Conservation (phyloP, 257 asterid species). For the Lavandula angustifolia region DNA sequence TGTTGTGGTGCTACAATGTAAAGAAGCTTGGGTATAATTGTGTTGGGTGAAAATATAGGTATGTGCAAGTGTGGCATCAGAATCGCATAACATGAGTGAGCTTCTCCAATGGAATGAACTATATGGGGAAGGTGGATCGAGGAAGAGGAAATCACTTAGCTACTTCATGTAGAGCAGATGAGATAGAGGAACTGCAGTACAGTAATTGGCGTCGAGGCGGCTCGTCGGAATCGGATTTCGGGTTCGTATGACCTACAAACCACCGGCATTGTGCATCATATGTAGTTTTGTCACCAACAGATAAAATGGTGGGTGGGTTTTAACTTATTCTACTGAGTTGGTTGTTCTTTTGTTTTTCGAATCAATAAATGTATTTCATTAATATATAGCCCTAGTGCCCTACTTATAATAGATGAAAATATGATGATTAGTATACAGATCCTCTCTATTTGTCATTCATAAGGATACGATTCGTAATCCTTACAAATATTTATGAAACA, state of each 20-base stretch:
- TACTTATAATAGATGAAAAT: not conserved
- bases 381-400: not conserved
- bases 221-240: too few relatives aligned
- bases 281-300: slow-evolving; percentile 16
- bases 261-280: slow-evolving; percentile 20
- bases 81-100: slow-evolving; percentile 71
- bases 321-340: slow-evolving; percentile 12
- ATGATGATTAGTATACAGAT: not conserved
- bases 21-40: not conserved
- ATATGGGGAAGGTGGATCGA: slow-evolving; percentile 86
- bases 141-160: slow-evolving; percentile 67
- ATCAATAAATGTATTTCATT: slow-evolving; percentile 15
- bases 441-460: too few relatives aligned
- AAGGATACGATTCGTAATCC: too few relatives aligned
- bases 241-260: too few relatives aligned
- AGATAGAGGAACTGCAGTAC: slow-evolving; percentile 16
- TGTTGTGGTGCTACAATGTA: too few relatives aligned
- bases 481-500: too few relatives aligned
- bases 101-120: slow-evolving; percentile 76
- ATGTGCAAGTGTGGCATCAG: slow-evolving; percentile 72
- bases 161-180: slow-evolving; percentile 58
- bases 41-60: slow-evolving; percentile 47
- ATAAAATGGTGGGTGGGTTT: slow-evolving; percentile 4
- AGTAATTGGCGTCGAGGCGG: slow-evolving; percentile 3
- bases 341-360: not conserved